Conservation (phyloP, 176 grass and related monocot species). For the Eleusine indica region DNA sequence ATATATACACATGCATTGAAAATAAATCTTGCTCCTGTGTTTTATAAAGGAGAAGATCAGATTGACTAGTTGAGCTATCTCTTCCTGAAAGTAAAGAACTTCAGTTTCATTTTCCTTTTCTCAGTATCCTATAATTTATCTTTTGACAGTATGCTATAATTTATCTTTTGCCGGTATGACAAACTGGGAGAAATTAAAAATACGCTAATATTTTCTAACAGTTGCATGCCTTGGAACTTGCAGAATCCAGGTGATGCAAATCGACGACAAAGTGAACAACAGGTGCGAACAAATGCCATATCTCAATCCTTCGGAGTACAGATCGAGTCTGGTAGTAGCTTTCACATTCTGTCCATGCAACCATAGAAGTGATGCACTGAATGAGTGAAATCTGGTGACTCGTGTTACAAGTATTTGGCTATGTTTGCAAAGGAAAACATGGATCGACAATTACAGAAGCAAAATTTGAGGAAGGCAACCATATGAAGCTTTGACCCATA, state of each 20-base stretch:
- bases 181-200: not conserved
- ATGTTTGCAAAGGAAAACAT: slow-evolving; percentile 15
- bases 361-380: not conserved
- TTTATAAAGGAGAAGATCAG: slow-evolving; percentile 6
- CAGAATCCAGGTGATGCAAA: not conserved
- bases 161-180: not conserved
- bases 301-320: not conserved
- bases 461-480: slow-evolving; percentile 29
- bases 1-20: not conserved
- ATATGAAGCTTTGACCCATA: slow-evolving; percentile 62
- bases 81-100: slow-evolving; percentile 1
- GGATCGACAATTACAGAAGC: slow-evolving; percentile 13
- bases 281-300: not conserved
- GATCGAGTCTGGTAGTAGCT: not conserved
- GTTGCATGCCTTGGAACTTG: not conserved
- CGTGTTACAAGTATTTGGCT: slow-evolving; percentile 5
- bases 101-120: not conserved
- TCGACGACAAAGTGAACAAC: not conserved
- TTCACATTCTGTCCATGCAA: slow-evolving; percentile 5
- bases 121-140: not conserved
- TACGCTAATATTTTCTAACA: not conserved
- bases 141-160: not conserved
- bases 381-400: slow-evolving; percentile 32
- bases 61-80: not conserved
- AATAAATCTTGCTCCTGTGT: slow-evolving; percentile 14